Evolutionary conservation across 176 grass and related monocot genomes (phyloP), one percentile per base, ranked within the genome.

Genomic region (Eleusine coracana): DNA sequence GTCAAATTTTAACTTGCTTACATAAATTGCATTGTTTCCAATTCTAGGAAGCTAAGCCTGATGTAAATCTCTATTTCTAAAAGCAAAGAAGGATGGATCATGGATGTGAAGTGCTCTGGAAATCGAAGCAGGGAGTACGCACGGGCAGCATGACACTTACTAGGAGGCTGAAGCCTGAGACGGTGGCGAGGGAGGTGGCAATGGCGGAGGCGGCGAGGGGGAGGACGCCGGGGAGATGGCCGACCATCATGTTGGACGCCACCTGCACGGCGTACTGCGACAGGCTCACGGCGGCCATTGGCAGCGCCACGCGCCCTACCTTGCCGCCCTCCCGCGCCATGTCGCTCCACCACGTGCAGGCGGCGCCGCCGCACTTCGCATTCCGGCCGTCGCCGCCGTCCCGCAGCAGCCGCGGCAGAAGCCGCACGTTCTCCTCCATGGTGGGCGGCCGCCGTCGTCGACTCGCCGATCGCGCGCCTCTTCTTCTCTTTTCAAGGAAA

Each of bases 121-220:
- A 20, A 18, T 55, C 13, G 48, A 16, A 50, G 48, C 45, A 12
- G 9, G 69, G 68, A 17, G 10, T 12, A 11, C 49, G 73, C 66
- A 15, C 28, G 59, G 27, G 70, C 27, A 60, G 28, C 40, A 67
- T 0, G 40, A 77, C 23, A 55, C 94, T 68, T 86, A 97, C 94
- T 81, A 97, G 95, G 81, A 97, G 88, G 92, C 92, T 97, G 92
- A 97, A 94, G 60, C 95, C 92, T 36, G 92, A 90, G 66, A 92
- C 92, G 80, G 74, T 69, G 42, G 92, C 89, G 75, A 97, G 90
- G 77, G 90, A 94, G 56, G 92, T 94, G 71, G 90, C 95, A 78
- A 97, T 85, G 76, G 95, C 88, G 75, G 95, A 79, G 44, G 90
- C 89, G 58, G 92, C 87, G 66, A 97, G 90, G 71, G 92, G 86